A percentile compares a stretch with the other conserved stretches of the same genome.
Evolutionary conservation across 2,329 filamentous ascomycete genomes (phyloP).

Genomic region (Cephalotrichum gorgonifer): DNA sequence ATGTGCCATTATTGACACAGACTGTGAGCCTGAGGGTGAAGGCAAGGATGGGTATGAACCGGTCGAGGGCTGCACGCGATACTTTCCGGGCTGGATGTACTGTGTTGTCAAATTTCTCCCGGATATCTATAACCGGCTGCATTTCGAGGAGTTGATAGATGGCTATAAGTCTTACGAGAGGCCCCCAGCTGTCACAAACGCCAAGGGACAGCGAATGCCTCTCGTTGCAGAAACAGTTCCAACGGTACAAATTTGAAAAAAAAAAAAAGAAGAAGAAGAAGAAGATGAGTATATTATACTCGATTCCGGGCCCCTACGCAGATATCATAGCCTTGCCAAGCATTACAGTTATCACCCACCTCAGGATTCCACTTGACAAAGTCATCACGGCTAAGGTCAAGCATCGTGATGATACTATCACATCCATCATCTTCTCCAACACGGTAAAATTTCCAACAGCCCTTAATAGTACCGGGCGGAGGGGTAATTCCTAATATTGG

Average conservation of each 20-base stretch:
- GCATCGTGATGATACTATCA: background rate
- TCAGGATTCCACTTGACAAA: background rate
- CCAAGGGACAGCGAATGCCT: too few relatives aligned
- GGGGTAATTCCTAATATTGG: too few relatives aligned
- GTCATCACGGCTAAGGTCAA: background rate
- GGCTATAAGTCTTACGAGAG: too few relatives aligned
- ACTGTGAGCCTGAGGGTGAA: background rate
- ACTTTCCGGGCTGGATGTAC: conserved; percentile 1
- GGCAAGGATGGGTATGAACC: background rate
- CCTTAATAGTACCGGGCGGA: background rate
- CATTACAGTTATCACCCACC: background rate
- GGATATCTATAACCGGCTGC: background rate
- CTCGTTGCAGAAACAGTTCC: too few relatives aligned
- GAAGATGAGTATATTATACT: background rate
- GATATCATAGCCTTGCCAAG: background rate
- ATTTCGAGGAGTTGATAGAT: background rate
- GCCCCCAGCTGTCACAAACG: too few relatives aligned
- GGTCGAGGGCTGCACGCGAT: background rate
- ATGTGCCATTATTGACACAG: background rate
- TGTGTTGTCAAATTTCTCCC: conserved; percentile 10
- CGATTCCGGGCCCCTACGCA: background rate
- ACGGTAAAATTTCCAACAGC: background rate
- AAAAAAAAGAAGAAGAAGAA: background rate
- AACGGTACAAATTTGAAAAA: background rate
- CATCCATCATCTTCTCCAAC: background rate